Percentiles rank a stretch among this genome's conserved stretches.
phyloP scores from a whole-genome alignment of 768 basidiomycete species.

The Asterophora parasitica region DNA sequence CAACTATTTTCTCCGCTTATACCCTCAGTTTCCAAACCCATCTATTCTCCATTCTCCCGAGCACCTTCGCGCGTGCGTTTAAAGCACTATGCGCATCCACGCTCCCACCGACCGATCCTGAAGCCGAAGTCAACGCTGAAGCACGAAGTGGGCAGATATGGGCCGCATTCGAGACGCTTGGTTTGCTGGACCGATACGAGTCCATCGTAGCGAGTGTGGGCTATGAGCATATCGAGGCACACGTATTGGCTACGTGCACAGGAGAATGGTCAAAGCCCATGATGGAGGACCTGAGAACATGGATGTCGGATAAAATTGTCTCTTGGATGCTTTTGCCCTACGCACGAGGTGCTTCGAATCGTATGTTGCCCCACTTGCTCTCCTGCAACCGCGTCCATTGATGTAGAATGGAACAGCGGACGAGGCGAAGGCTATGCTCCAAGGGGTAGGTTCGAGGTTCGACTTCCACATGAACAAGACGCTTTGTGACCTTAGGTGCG shows the following conservation, averaged over 20 bases:
- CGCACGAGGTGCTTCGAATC: conserved; percentile 55
- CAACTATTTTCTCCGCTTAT: conserved; percentile 56
- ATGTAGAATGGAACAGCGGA: conserved; percentile 41
- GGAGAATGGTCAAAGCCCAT: conserved; percentile 67
- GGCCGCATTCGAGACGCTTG: conserved; percentile 63
- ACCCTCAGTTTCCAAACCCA: conserved; percentile 69
- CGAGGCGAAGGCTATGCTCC: conserved; percentile 67
- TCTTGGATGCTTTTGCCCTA: conserved; percentile 85
- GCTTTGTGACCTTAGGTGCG: conserved; percentile 78
- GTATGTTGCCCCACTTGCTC: conserved; percentile 31
- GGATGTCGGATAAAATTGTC: conserved; percentile 78
- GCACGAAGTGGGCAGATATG: conserved; percentile 35
- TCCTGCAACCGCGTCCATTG: background rate
- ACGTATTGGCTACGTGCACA: conserved; percentile 62
- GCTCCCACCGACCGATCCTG: conserved; percentile 33
- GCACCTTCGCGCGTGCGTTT: conserved; percentile 63
- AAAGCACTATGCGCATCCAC: conserved; percentile 61
- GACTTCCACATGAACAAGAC: conserved; percentile 94
- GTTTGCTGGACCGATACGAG: conserved; percentile 79
- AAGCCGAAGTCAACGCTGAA: conserved; percentile 16
- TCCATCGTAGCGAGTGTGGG: conserved; percentile 78
- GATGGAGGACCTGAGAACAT: conserved; percentile 55
- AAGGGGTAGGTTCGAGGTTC: conserved; percentile 75
- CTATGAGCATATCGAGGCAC: conserved; percentile 77
- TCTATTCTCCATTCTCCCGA: conserved; percentile 66